Conservation (phyloP, 179 eudicot genomes). For the Camellia oleifera region DNA sequence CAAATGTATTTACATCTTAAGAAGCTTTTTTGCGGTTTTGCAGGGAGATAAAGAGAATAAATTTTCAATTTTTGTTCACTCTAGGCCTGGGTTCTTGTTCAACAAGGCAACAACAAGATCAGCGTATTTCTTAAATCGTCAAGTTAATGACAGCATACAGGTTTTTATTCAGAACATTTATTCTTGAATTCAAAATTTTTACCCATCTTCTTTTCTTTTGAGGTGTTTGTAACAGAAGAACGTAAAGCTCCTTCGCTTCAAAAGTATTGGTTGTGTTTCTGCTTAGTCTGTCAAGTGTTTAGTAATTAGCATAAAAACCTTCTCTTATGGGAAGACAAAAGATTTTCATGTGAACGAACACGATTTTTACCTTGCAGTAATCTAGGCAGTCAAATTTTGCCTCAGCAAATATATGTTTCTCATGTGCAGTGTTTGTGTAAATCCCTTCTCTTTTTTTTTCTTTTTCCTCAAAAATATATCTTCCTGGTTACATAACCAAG, state of each 20-base stretch:
- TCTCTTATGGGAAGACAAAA: not conserved
- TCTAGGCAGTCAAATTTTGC: not conserved
- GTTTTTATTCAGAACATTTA: conserved; percentile 28
- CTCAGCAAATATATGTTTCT: not conserved
- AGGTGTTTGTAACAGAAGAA: conserved; percentile 1
- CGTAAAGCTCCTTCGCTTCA: not conserved
- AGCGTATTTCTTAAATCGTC: conserved; percentile 66
- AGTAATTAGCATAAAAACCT: not conserved
- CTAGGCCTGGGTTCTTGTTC: conserved; percentile 86
- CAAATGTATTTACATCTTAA: not conserved
- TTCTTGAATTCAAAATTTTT: not conserved
- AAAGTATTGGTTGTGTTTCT: not conserved
- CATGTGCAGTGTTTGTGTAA: not conserved
- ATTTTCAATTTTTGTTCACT: conserved; percentile 79
- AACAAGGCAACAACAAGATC: conserved; percentile 75
- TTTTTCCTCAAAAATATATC: not conserved
- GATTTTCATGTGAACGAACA: not conserved
- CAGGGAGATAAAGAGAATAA: conserved; percentile 72
- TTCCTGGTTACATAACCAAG: not conserved
- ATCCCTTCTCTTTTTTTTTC: not conserved
- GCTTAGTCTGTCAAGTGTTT: conserved; percentile 5
- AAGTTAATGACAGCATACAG: conserved; percentile 80
- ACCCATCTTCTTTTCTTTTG: not conserved
- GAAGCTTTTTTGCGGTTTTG: conserved; percentile 20
- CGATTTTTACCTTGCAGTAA: not conserved